phyloP scores from a whole-genome alignment of 2,329 filamentous ascomycete genomes.

The Penicillium sp. region DNA sequence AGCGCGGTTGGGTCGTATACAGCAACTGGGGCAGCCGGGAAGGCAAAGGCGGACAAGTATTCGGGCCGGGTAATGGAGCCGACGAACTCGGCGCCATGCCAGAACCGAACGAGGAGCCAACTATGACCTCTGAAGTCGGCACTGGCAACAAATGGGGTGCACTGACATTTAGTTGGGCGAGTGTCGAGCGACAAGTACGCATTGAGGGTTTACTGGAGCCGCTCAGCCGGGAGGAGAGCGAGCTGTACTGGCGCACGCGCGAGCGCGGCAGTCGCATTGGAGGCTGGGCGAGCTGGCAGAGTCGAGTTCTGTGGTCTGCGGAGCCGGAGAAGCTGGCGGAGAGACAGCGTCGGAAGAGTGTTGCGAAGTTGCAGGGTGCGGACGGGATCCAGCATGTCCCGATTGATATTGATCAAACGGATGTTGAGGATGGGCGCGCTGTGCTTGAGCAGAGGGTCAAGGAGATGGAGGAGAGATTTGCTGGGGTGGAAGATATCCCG shows the following conservation, averaged over 20 bases:
- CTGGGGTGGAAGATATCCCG: slow-evolving; percentile 74
- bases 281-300: slow-evolving; percentile 92
- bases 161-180: slow-evolving; percentile 88
- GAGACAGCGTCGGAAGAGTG: slow-evolving; percentile 27
- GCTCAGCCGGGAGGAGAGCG: slow-evolving; percentile 68
- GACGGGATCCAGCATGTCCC: slow-evolving; percentile 21
- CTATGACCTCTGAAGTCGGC: slow-evolving; percentile 10
- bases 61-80: slow-evolving; percentile 24
- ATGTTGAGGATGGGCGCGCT: slow-evolving; percentile 65
- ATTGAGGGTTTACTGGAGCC: slow-evolving; percentile 76
- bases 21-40: slow-evolving; percentile 79
- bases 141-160: slow-evolving; percentile 70
- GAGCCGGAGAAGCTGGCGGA: slow-evolving; percentile 29
- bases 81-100: slow-evolving; percentile 57
- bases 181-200: slow-evolving; percentile 82
- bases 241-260: slow-evolving; percentile 62
- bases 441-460: slow-evolving; percentile 74
- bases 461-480: slow-evolving; percentile 74
- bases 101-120: slow-evolving; percentile 48
- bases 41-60: slow-evolving; percentile 45
- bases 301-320: slow-evolving; percentile 61
- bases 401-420: slow-evolving; percentile 32
- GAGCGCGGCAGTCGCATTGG: slow-evolving; percentile 81
- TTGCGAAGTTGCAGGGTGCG: slow-evolving; percentile 18
- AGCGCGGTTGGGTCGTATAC: slow-evolving; percentile 82